phyloP scores from a whole-genome alignment of 768 basidiomycete genomes.

The Tylopilus felleus region DNA sequence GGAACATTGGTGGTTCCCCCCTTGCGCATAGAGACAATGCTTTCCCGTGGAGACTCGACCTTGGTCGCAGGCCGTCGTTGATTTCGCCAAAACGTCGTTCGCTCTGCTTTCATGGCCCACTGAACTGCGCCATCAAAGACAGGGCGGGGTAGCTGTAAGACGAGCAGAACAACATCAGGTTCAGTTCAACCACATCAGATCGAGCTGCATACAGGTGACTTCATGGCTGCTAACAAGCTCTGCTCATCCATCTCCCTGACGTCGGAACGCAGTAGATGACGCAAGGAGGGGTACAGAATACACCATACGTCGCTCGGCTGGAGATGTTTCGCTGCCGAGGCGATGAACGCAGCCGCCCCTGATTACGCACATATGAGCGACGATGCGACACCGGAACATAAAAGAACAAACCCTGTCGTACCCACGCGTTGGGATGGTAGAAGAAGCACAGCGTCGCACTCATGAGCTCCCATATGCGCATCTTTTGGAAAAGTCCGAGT shows the following conservation, averaged over 20 bases:
- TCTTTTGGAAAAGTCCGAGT: slow-evolving; percentile 86
- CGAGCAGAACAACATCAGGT: neutral
- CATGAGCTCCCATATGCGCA: slow-evolving; percentile 97
- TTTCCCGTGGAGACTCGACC: slow-evolving; percentile 68
- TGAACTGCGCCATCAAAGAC: slow-evolving; percentile 82
- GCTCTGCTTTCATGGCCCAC: slow-evolving; percentile 86
- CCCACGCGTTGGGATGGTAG: slow-evolving; percentile 95
- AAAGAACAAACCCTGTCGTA: slow-evolving; percentile 72
- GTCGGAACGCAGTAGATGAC: slow-evolving; percentile 84
- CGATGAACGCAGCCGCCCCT: slow-evolving; percentile 88
- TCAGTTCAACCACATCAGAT: neutral
- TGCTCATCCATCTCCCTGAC: slow-evolving; percentile 69
- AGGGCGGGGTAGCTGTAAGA: slow-evolving; percentile 51
- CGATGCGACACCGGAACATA: neutral
- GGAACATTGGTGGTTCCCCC: slow-evolving; percentile 36
- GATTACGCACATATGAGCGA: slow-evolving; percentile 4
- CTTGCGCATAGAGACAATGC: slow-evolving; percentile 63
- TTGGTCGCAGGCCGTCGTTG: slow-evolving; percentile 46
- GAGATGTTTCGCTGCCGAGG: slow-evolving; percentile 78
- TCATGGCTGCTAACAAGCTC: slow-evolving; percentile 70
- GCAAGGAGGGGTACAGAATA: slow-evolving; percentile 88
- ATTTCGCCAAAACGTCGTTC: slow-evolving; percentile 74
- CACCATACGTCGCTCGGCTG: slow-evolving; percentile 93
- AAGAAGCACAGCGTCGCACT: slow-evolving; percentile 83
- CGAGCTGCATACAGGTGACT: slow-evolving; percentile 61